Base-by-base conservation (phyloP, 139 green algal genomes). In the Volvox reticuliferus region DNA sequence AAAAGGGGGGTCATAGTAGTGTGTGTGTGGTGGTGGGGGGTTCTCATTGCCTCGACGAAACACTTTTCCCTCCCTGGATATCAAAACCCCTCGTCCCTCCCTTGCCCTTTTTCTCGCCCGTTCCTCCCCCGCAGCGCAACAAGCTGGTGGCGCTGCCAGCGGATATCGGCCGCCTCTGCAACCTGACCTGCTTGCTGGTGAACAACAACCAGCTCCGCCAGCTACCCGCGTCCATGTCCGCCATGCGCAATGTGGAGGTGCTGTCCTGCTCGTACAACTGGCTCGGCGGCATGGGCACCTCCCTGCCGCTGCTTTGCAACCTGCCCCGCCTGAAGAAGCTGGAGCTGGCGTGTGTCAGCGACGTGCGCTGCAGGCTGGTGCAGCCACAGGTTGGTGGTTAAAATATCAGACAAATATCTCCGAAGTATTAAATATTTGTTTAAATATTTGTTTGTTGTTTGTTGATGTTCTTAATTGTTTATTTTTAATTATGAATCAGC, bases 311-410 rank as follows among this genome's bases (percentile, higher is more conserved):
- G 69, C 85, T 89, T 9, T 82, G 85, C 85, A 30, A 50, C 28
- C 69, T 89, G 69, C 69, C 69, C n/a, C 37, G 37, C 9, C 85
- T 89, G 36, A 30, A 50, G 37, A 36, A 44, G 28, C 69, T 89
- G 85, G 85, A 89, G 85, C 85, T 89, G 44, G 85, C 85, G 26
- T 89, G 85, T 32, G 85, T 89, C 9, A 82, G 69, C 69, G 85
- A 89, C 85, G 85, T 89, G 69, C n/a, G 85, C 18, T 71, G 85
- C 44, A n/a, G 69, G 37, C 85, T 89, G 85, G 69, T 82, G 68
- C 85, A 36, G 68, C 85, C 85, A 50, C 37, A 89, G 85, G 85
- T 89, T 67, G 44, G 44, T n/a, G n/a, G n/a, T n/a, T n/a, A n/a
- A n/a, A n/a, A n/a, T n/a, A n/a, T n/a, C n/a, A n/a, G n/a, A n/a